Percentiles rank a stretch among this genome's conserved stretches.
These are phyloP conservation scores for Trifolium dubium DNA, from an alignment of 306 rosid species.

Conservation along the genomic window DNA sequence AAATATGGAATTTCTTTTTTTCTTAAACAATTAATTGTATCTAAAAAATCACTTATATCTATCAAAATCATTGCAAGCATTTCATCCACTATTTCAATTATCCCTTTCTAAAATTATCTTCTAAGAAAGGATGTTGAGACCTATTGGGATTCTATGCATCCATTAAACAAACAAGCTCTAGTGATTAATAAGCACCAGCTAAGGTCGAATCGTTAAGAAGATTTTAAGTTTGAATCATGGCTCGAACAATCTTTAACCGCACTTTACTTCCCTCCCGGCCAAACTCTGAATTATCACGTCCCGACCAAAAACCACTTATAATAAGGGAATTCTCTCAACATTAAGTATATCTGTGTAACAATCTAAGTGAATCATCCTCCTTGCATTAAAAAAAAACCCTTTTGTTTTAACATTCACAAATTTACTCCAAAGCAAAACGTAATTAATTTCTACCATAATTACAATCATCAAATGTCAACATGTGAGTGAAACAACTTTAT, in stretches of 20 bases:
- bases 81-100: not conserved
- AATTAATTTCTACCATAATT: slow-evolving; percentile 1
- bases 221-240: no score
- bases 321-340: no score
- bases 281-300: no score
- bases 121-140: not conserved
- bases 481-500: not conserved
- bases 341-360: no score
- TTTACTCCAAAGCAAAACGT: not conserved
- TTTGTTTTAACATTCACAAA: not conserved
- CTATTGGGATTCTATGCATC: not conserved
- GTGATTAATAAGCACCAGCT: no score
- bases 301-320: no score
- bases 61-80: slow-evolving; percentile 32
- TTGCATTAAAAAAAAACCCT: no score
- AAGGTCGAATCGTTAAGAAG: no score
- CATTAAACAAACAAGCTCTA: not conserved
- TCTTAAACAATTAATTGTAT: slow-evolving; percentile 5
- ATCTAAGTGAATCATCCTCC: not conserved
- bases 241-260: no score
- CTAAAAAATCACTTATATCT: slow-evolving; percentile 7
- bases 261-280: no score
- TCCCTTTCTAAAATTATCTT: slow-evolving; percentile 9
- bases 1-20: not conserved
- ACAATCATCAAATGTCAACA: slow-evolving; percentile 12